phyloP scores from a whole-genome alignment of 768 basidiomycete genomes.

The Chlorophyllum brunneum region DNA sequence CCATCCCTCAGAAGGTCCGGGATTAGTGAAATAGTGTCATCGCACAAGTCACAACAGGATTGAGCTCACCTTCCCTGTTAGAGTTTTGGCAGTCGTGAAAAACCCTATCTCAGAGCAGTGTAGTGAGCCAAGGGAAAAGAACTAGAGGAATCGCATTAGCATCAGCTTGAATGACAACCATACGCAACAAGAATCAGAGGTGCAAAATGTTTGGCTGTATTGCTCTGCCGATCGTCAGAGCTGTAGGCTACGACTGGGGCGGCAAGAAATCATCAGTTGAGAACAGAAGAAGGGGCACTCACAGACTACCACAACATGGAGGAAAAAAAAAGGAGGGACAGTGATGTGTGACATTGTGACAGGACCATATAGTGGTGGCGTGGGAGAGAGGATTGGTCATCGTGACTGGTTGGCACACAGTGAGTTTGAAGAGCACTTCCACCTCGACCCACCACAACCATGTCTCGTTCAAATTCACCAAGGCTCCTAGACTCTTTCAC shows the following conservation, averaged over 20 bases:
- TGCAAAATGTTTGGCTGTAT: conserved; percentile 63
- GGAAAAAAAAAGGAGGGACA: conserved; percentile 18
- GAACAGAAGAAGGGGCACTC: conserved; percentile 7
- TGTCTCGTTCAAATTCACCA: conserved; percentile 57
- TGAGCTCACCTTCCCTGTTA: conserved; percentile 18
- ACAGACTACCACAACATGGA: conserved; percentile 6
- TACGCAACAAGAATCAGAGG: conserved; percentile 41
- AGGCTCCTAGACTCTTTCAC: conserved; percentile 89
- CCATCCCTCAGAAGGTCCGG: conserved; percentile 44
- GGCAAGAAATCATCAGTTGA: conserved; percentile 65
- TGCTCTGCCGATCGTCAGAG: conserved; percentile 68
- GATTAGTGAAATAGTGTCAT: conserved; percentile 45
- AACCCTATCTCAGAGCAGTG: not conserved
- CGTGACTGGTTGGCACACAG: conserved; percentile 15
- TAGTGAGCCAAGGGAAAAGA: too few species aligned
- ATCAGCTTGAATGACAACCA: conserved; percentile 3
- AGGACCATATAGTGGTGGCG: conserved; percentile 17
- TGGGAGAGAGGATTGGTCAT: conserved; percentile 34
- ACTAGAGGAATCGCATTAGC: conserved; percentile 1
- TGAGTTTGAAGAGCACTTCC: conserved; percentile 22
- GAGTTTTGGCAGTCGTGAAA: conserved; percentile 3
- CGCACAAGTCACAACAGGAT: conserved; percentile 21
- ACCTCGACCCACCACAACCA: conserved; percentile 20
- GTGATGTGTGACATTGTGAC: not conserved
- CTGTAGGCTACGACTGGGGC: conserved; percentile 64